Evolutionary conservation across 495 filamentous ascomycete species (phyloP), one percentile per base, ranked within the genome.

Genomic region (Arthonia radiata): DNA sequence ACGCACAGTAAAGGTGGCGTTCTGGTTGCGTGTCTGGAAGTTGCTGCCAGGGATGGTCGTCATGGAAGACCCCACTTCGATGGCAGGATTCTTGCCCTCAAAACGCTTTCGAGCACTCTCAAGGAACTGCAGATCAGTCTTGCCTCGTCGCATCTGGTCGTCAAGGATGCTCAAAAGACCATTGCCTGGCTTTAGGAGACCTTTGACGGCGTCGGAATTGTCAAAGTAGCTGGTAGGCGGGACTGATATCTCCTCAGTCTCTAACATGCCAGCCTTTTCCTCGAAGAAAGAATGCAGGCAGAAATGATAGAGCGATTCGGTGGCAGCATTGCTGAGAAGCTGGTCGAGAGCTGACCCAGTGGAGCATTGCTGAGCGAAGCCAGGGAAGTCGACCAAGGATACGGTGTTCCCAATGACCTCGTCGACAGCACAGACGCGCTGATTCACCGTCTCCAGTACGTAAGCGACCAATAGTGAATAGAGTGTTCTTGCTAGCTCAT

Each of bases 401-500:
- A 97, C 61, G 1, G 86, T 94, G 51, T 94, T 94, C 24, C 64
- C 67, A 27, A 94, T 75, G 12, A 75, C 56, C 17, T 92, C 80
- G 41, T 93, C 83, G 1, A 69, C 55, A 4, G 83, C 80, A 43
- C 81, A 94, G 13, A 83, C 63, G 37, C 62, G 68, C 46, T 90
- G 74, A 44, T 97, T 97, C 44, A 91, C 74, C 28, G 53, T 71
- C 47, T 97, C 86, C 35, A 93, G 74, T 10, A 94, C 63, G 40
- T 78, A 92, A 7, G 83, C 79, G 10, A 92, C 82, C 12, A 97
- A 56, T 4, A 97, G 71, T n/a, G 82, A 82, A 47, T 97, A 97
- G 3, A 97, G 57, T 0, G 80, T 92, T 28, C 82, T 61, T 2
- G 86, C 83, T 22, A 97, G 59, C 43, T 91, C 83, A 44, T 94